Evolutionary conservation across 2,329 filamentous ascomycete genomes (phyloP).

Genomic region (Paracorniculantispora psalliotae): DNA sequence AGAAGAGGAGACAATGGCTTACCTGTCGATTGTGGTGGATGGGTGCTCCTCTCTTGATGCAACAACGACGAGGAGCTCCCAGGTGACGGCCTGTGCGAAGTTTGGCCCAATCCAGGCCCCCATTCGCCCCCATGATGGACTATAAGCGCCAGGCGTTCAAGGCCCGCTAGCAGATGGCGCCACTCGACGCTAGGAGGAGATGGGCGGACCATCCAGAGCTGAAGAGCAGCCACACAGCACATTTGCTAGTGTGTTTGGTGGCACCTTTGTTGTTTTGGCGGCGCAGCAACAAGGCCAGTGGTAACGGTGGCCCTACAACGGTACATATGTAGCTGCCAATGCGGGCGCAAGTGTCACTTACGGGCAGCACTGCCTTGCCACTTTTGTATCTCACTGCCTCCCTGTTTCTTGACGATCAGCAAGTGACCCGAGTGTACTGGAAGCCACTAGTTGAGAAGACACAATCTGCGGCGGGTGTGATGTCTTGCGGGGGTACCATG

Average conservation of each 20-base stretch:
- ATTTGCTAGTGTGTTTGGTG: background rate
- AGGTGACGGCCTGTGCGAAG: background rate
- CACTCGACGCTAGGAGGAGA: slow-evolving; percentile 2
- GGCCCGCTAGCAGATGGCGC: background rate
- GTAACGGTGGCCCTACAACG: background rate
- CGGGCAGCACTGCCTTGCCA: background rate
- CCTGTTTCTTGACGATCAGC: too few relatives aligned
- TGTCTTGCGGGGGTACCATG: too few relatives aligned
- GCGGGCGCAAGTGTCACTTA: too few relatives aligned
- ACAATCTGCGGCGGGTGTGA: too few relatives aligned
- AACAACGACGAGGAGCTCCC: background rate
- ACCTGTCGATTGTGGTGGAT: background rate
- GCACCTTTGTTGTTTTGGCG: too few relatives aligned
- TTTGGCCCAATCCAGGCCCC: background rate
- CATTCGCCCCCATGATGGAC: background rate
- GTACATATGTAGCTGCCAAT: background rate
- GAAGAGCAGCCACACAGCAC: background rate
- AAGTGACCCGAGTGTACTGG: too few relatives aligned
- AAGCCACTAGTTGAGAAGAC: too few relatives aligned
- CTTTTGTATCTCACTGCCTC: too few relatives aligned
- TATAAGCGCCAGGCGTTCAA: background rate
- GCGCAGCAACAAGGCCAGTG: background rate
- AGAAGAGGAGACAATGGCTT: background rate
- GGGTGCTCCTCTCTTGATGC: background rate
- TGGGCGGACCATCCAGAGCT: background rate